These are phyloP conservation scores for Solanum arcanum DNA, from an alignment of 257 asterid species.

Conservation along the genomic window DNA sequence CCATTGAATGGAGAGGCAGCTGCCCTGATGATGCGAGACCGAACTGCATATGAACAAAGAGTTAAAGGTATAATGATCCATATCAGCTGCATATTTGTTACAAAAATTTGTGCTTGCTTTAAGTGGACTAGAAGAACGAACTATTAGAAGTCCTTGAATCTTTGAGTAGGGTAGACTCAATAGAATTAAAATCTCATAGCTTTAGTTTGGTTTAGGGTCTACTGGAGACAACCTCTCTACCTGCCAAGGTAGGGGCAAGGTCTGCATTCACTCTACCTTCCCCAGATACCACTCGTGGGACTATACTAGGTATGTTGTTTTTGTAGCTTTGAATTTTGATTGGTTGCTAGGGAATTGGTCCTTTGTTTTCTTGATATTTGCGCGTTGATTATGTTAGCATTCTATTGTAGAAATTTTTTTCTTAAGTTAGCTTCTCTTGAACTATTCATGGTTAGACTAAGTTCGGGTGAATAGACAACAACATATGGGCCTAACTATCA, in stretches of 20 bases:
- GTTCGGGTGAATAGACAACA: too few relatives aligned
- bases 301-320: too few relatives aligned
- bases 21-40: constrained; percentile 86
- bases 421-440: too few relatives aligned
- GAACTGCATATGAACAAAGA: constrained; percentile 59
- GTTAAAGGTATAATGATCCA: constrained; percentile 64
- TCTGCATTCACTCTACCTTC: neutral
- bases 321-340: too few relatives aligned
- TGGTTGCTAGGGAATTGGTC: too few relatives aligned
- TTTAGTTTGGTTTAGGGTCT: neutral
- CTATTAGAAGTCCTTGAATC: neutral
- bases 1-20: constrained; percentile 98
- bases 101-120: neutral
- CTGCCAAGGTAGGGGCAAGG: neutral
- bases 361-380: too few relatives aligned
- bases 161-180: neutral
- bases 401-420: too few relatives aligned
- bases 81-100: neutral
- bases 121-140: neutral
- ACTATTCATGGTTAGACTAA: too few relatives aligned
- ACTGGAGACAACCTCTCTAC: neutral
- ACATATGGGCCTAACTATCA: neutral
- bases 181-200: neutral
- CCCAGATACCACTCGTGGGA: too few relatives aligned
- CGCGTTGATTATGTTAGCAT: too few relatives aligned